Percentiles rank a stretch among this genome's conserved stretches.
Conservation (phyloP, 2,329 filamentous ascomycete genomes). For the Diaporthe capsici region DNA sequence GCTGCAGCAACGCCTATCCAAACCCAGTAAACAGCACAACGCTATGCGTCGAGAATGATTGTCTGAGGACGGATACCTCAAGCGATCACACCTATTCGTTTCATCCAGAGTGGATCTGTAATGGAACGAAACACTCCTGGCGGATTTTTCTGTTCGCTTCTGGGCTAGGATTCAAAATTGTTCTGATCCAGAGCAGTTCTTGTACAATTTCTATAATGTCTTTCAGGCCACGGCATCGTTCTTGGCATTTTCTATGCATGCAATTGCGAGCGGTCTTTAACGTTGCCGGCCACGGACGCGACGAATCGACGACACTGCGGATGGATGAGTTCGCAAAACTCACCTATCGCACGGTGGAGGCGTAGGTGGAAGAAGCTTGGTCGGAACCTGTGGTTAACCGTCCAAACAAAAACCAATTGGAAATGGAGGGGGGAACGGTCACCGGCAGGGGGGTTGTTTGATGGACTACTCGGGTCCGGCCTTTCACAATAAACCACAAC, state of each 20-base stretch:
- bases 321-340: conserved; percentile 7
- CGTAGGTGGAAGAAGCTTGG: not conserved
- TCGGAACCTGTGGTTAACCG: not conserved
- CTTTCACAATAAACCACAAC: not conserved
- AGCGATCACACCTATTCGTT: conserved; percentile 21
- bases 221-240: conserved; percentile 26
- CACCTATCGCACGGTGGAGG: not conserved
- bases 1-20: conserved; percentile 44
- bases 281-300: conserved; percentile 29
- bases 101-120: conserved; percentile 30
- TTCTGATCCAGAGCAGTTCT: conserved; percentile 29
- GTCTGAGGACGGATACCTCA: not conserved
- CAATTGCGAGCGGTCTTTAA: conserved; percentile 15
- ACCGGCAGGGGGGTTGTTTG: not conserved
- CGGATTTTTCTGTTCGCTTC: conserved; percentile 29
- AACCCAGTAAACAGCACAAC: conserved; percentile 42
- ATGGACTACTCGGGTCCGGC: not conserved
- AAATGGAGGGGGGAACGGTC: not conserved
- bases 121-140: conserved; percentile 32
- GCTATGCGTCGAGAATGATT: conserved; percentile 6
- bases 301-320: conserved; percentile 32
- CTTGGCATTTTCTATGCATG: conserved; percentile 27
- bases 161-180: conserved; percentile 25
- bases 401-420: not conserved
- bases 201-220: conserved; percentile 40